A percentile compares a stretch with the other conserved stretches of the same genome.
Evolutionary conservation across 768 basidiomycete genomes (phyloP).

Genomic region (Podaxis carcinomalis): DNA sequence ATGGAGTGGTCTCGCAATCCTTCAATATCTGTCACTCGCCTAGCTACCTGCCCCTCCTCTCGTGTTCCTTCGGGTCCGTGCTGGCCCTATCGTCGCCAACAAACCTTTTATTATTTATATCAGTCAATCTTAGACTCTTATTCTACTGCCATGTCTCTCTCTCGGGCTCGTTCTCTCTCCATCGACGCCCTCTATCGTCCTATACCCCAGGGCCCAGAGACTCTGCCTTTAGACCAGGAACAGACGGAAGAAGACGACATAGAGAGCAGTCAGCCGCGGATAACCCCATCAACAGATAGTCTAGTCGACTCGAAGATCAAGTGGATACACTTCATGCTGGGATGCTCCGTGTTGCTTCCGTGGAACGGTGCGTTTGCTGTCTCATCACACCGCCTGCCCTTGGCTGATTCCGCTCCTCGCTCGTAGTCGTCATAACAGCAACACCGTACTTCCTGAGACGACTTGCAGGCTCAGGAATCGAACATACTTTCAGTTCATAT

Average conservation of each 20-base stretch:
- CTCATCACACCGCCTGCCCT: background rate
- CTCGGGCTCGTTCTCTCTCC: slow-evolving; percentile 2
- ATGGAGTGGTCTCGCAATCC: background rate
- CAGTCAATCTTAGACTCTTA: background rate
- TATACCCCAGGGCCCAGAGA: slow-evolving; percentile 14
- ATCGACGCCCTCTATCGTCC: slow-evolving; percentile 20
- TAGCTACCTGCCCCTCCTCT: background rate
- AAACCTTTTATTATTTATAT: background rate
- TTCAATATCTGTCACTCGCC: background rate
- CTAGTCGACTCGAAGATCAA: slow-evolving; percentile 40
- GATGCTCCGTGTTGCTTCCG: slow-evolving; percentile 75
- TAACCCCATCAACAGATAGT: slow-evolving; percentile 21
- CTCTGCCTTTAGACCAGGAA: slow-evolving; percentile 9
- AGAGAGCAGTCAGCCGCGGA: slow-evolving; percentile 1
- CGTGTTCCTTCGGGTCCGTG: background rate
- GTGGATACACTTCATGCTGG: slow-evolving; percentile 71
- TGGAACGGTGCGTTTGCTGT: slow-evolving; percentile 74
- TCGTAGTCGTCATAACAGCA: slow-evolving; percentile 83
- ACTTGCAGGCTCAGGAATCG: slow-evolving; percentile 53
- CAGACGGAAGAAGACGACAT: slow-evolving; percentile 12
- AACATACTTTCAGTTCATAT: slow-evolving; percentile 61
- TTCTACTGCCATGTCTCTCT: background rate
- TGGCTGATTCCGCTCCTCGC: background rate
- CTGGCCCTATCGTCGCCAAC: background rate
- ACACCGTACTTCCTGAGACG: slow-evolving; percentile 77